Evolutionary conservation across 371 early-diverging fungal genomes (phyloP).

Genomic region (Nematocida sp.): DNA sequence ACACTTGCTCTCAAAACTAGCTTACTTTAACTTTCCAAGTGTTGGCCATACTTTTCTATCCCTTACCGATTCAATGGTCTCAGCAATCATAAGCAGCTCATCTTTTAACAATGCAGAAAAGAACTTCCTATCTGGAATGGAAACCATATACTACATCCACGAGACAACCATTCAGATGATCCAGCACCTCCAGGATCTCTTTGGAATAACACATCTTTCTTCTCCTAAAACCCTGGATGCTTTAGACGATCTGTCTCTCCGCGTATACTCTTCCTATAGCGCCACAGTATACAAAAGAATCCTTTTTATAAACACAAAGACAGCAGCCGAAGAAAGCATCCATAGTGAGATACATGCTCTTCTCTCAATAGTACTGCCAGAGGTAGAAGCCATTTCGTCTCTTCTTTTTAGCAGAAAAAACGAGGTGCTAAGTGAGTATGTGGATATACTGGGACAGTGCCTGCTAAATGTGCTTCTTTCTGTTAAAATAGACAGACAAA

Average conservation of each 20-base stretch:
- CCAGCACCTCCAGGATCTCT: slow-evolving; percentile 16
- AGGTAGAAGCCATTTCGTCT: slow-evolving; percentile 5
- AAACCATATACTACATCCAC: slow-evolving; percentile 32
- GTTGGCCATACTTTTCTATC: slow-evolving; percentile 42
- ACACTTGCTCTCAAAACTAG: slow-evolving; percentile 24
- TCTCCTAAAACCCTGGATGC: slow-evolving; percentile 20
- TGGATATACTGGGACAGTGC: slow-evolving; percentile 42
- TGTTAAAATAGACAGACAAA: background rate
- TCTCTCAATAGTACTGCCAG: background rate
- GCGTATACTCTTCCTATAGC: slow-evolving; percentile 32
- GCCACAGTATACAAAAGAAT: slow-evolving; percentile 8
- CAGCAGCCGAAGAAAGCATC: background rate
- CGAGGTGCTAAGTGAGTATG: slow-evolving; percentile 37
- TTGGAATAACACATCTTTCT: background rate
- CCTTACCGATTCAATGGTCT: slow-evolving; percentile 11
- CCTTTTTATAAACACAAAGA: background rate
- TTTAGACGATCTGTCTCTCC: slow-evolving; percentile 8
- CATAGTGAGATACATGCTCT: background rate
- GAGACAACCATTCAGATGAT: slow-evolving; percentile 39
- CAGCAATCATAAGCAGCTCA: slow-evolving; percentile 24
- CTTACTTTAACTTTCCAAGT: slow-evolving; percentile 41
- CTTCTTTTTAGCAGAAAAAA: slow-evolving; percentile 9
- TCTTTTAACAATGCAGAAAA: slow-evolving; percentile 16
- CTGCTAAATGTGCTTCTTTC: background rate
- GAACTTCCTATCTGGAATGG: slow-evolving; percentile 41